These are phyloP conservation scores for Rhododendron vialii DNA, from an alignment of 148 eudicot species.

Conservation along the genomic window DNA sequence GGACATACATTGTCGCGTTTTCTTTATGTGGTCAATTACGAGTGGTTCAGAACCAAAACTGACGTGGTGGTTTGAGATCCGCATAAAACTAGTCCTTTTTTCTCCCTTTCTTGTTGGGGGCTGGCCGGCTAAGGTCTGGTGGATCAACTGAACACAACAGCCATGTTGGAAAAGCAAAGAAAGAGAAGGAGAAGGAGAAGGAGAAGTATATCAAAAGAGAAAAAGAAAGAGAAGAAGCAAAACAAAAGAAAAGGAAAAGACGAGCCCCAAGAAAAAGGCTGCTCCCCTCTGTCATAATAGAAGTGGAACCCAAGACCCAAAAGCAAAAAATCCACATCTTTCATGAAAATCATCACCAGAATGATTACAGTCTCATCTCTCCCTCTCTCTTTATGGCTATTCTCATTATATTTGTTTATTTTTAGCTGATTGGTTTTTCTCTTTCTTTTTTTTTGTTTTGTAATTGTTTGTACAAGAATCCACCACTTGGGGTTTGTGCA, in stretches of 20 bases:
- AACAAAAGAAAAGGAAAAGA: constrained; percentile 5
- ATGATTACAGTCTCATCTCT: constrained; percentile 47
- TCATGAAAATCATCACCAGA: constrained; percentile 50
- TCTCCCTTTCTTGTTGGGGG: constrained; percentile 7
- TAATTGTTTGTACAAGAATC: constrained; percentile 12
- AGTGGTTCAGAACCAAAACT: constrained; percentile 9
- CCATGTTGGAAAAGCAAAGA: neutral
- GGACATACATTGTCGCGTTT: neutral
- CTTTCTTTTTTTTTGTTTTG: constrained; percentile 2
- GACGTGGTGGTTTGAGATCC: constrained; percentile 11
- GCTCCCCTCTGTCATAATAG: constrained; percentile 29
- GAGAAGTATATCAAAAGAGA: constrained; percentile 24
- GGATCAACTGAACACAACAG: constrained; percentile 9
- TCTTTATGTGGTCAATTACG: neutral
- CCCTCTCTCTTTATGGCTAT: constrained; percentile 20
- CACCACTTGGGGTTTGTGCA: constrained; percentile 28
- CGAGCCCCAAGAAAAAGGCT: constrained; percentile 21
- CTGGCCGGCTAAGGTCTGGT: constrained; percentile 13
- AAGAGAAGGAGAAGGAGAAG: constrained; percentile 8
- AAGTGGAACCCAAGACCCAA: constrained; percentile 16
- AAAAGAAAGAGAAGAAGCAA: neutral
- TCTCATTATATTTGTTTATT: constrained; percentile 21
- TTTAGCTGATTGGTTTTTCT: constrained; percentile 12
- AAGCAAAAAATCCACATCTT: constrained; percentile 20
- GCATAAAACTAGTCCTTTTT: neutral